Percentiles rank a stretch among this genome's conserved stretches.
phyloP scores from a whole-genome alignment of 2,329 filamentous ascomycete genomes.

The Colletotrichum phormii region DNA sequence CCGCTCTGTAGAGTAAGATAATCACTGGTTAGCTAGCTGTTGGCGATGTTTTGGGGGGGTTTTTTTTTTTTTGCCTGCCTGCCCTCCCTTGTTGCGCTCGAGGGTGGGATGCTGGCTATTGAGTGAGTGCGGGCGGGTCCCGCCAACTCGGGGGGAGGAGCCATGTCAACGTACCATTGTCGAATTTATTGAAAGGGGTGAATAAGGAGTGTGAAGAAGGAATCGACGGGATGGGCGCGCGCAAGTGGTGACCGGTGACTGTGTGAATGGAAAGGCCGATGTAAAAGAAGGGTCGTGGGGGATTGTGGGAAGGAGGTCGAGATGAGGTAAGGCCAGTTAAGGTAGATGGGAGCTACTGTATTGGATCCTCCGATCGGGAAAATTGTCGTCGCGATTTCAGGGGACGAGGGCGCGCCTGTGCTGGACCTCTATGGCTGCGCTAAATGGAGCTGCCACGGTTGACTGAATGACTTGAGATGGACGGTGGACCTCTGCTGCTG shows the following conservation, averaged over 20 bases:
- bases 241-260: background rate
- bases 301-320: constrained; percentile 1
- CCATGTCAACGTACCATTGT: constrained; percentile 45
- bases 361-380: constrained; percentile 28
- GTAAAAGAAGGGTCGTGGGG: constrained; percentile 1
- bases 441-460: constrained; percentile 35
- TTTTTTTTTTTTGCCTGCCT: background rate
- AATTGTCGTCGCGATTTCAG: constrained; percentile 37
- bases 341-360: constrained; percentile 4
- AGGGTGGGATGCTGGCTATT: constrained; percentile 9
- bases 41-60: background rate
- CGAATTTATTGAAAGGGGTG: constrained; percentile 1
- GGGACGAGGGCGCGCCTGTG: constrained; percentile 29
- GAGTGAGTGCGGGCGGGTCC: background rate
- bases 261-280: background rate
- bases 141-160: too few species aligned
- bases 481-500: background rate
- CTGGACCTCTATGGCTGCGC: constrained; percentile 6
- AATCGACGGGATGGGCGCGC: background rate
- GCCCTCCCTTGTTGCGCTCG: constrained; percentile 20
- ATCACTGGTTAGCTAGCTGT: constrained; percentile 16
- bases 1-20: constrained; percentile 75
- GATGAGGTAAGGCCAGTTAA: constrained; percentile 3
- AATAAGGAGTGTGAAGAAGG: constrained; percentile 30
- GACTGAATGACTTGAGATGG: constrained; percentile 9